A percentile compares a stretch with the other conserved stretches of the same genome.
Conservation (phyloP, 1,139 yeast species). For the Saccharomyces uvarum region DNA sequence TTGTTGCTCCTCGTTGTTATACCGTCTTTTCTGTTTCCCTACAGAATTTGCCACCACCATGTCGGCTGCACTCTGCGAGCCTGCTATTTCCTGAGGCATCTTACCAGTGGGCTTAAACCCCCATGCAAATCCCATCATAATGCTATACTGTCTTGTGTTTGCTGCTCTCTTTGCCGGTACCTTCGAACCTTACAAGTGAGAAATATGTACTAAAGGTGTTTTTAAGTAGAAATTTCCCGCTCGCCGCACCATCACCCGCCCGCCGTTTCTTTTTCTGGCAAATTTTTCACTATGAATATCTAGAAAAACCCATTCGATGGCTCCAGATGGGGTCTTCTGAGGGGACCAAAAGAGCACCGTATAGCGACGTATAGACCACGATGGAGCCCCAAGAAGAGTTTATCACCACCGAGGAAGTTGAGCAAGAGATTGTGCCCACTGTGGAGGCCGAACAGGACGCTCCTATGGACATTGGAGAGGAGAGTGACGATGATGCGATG, state of each 20-base stretch:
- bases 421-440: constrained; percentile 46
- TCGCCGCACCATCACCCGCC: background rate
- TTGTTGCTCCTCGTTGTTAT: background rate
- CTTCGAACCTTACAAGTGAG: background rate
- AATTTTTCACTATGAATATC: background rate
- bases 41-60: background rate
- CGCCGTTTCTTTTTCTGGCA: background rate
- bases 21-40: constrained; percentile 2
- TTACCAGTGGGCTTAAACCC: constrained; percentile 10
- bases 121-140: constrained; percentile 13
- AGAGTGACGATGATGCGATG: constrained; percentile 37
- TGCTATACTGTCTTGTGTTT: background rate
- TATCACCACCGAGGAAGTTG: constrained; percentile 51
- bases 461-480: constrained; percentile 32
- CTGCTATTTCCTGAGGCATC: background rate
- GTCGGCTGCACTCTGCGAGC: background rate
- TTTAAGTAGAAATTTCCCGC: background rate
- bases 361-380: background rate
- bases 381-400: constrained; percentile 41
- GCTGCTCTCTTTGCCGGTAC: background rate
- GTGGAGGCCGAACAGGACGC: constrained; percentile 29
- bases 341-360: background rate
- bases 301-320: background rate
- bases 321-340: background rate
- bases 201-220: background rate